phyloP scores from a whole-genome alignment of 2,329 filamentous ascomycete species.

The Trichophyton schoenleinii region DNA sequence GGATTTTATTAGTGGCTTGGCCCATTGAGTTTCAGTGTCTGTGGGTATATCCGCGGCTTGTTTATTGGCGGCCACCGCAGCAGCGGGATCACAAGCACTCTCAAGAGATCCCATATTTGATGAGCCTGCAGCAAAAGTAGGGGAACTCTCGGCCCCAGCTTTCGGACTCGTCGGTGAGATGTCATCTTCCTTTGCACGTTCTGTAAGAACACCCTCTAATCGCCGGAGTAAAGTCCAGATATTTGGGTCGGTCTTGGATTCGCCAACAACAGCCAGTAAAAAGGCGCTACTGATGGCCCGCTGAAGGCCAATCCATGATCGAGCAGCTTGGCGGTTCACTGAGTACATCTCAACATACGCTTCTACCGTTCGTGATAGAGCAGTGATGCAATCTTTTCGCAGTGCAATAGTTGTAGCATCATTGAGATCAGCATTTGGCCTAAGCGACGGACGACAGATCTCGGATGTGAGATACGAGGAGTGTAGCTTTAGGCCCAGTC shows the following conservation, averaged over 20 bases:
- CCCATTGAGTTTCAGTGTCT: constrained; percentile 34
- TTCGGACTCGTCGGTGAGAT: constrained; percentile 16
- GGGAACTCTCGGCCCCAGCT: background rate
- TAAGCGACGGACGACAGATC: constrained; percentile 49
- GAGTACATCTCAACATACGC: constrained; percentile 46
- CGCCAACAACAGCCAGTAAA: constrained; percentile 34
- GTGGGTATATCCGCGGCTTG: constrained; percentile 11
- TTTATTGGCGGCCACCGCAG: constrained; percentile 19
- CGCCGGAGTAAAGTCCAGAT: constrained; percentile 30
- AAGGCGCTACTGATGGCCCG: constrained; percentile 38
- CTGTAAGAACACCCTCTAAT: constrained; percentile 33
- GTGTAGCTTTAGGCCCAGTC: constrained; percentile 49
- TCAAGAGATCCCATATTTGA: constrained; percentile 17
- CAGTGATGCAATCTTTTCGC: constrained; percentile 43
- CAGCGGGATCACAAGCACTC: constrained; percentile 15
- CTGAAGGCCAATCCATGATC: constrained; percentile 37
- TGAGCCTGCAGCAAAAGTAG: constrained; percentile 6
- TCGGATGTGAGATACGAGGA: constrained; percentile 51
- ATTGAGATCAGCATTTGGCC: constrained; percentile 36
- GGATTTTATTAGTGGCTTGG: constrained; percentile 35
- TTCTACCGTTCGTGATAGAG: constrained; percentile 44
- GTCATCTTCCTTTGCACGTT: constrained; percentile 28
- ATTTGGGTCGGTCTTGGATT: constrained; percentile 30
- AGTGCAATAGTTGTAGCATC: constrained; percentile 29
- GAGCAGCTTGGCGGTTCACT: constrained; percentile 31